Percentiles rank a stretch among this genome's conserved stretches.
Conservation (phyloP, 2,329 filamentous ascomycete genomes). For the Colletotrichum coccodes region DNA sequence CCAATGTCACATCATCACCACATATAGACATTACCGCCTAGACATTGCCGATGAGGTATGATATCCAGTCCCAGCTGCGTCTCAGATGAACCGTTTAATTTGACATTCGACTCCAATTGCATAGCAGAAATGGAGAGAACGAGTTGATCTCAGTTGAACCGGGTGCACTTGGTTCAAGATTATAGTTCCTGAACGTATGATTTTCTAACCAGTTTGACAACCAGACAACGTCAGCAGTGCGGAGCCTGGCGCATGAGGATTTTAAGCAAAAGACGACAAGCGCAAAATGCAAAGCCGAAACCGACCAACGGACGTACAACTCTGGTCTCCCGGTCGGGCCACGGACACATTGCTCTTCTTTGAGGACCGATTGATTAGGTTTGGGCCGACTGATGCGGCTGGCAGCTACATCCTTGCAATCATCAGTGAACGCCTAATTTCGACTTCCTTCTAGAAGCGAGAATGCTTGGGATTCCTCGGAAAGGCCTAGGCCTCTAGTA, state of each 20-base stretch:
- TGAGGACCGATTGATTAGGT: neutral
- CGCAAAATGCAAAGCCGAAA: conserved; percentile 16
- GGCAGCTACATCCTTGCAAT: neutral
- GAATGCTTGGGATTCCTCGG: neutral
- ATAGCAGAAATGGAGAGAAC: too few relatives aligned
- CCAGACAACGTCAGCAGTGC: neutral
- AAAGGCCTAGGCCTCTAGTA: neutral
- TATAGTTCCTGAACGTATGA: neutral
- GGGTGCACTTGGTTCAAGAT: too few relatives aligned
- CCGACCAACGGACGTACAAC: neutral
- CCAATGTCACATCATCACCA: too few relatives aligned
- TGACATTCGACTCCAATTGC: too few relatives aligned
- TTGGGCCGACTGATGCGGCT: neutral
- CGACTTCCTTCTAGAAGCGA: conserved; percentile 12
- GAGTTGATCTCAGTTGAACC: too few relatives aligned
- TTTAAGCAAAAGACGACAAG: neutral
- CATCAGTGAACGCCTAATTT: neutral
- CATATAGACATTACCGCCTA: too few relatives aligned
- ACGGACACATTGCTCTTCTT: neutral
- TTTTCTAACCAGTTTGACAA: neutral
- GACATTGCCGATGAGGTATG: too few relatives aligned
- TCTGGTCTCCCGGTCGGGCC: neutral
- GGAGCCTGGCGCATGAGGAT: neutral
- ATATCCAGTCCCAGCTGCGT: too few relatives aligned
- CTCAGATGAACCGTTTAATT: too few relatives aligned